These are phyloP conservation scores for Mytilinidion resinicola DNA, from an alignment of 495 filamentous ascomycete species.

Conservation along the genomic window DNA sequence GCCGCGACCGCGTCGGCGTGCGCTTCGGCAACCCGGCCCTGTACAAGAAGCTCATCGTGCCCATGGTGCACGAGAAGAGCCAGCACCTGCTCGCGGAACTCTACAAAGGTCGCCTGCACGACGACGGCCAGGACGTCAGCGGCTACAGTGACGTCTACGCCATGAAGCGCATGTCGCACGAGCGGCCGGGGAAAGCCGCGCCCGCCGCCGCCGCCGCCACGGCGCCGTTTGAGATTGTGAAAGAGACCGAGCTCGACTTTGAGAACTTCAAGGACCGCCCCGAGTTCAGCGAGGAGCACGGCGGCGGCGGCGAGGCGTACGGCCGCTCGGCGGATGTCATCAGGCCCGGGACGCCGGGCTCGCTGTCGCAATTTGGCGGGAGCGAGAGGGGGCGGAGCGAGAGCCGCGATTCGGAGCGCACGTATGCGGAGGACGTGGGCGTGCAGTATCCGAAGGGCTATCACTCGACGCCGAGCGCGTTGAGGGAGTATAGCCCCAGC, in stretches of 20 bases:
- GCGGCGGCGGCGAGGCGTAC: constrained; percentile 54
- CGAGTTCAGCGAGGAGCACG: constrained; percentile 83
- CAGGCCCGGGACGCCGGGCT: constrained; percentile 31
- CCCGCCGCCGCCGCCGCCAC: constrained; percentile 32
- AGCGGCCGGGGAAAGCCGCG: constrained; percentile 62
- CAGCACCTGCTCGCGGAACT: constrained; percentile 73
- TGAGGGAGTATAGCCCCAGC: constrained; percentile 31
- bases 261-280: constrained; percentile 80
- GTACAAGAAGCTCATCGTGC: constrained; percentile 80
- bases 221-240: constrained; percentile 78
- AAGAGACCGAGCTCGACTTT: constrained; percentile 87
- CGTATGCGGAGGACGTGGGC: constrained; percentile 19
- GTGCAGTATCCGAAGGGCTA: constrained; percentile 36
- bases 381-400: constrained; percentile 21
- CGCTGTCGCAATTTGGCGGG: constrained; percentile 6
- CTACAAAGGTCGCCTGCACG: constrained; percentile 70
- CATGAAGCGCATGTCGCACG: constrained; percentile 74
- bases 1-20: constrained; percentile 63
- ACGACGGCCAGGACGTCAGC: constrained; percentile 40
- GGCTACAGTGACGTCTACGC: constrained; percentile 57
- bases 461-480: constrained; percentile 30
- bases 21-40: constrained; percentile 90
- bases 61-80: constrained; percentile 91
- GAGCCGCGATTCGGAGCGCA: constrained; percentile 23
- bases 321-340: constrained; percentile 27